Evolutionary conservation across 2,329 filamentous ascomycete species (phyloP).

Genomic region (Ceratocystis cubensis): DNA sequence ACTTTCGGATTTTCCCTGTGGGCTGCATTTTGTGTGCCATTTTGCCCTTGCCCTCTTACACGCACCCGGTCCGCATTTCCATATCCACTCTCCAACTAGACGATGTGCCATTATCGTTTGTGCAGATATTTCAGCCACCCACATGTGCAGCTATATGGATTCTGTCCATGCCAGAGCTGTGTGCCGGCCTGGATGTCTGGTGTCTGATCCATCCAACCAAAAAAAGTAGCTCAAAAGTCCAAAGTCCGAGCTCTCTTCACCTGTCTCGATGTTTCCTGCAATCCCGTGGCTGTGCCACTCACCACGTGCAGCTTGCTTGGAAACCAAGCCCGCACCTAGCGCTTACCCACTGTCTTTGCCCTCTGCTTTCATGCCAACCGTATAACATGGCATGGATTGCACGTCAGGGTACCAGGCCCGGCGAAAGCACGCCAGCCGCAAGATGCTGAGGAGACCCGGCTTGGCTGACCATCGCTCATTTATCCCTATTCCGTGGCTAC

Average conservation of each 20-base stretch:
- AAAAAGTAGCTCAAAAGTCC: background rate
- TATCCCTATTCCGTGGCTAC: too few species aligned
- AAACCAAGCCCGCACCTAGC: background rate
- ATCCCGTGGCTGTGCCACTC: background rate
- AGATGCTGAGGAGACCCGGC: too few species aligned
- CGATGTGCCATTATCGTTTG: too few species aligned
- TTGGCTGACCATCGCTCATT: too few species aligned
- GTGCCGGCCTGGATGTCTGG: background rate
- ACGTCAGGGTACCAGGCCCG: too few species aligned
- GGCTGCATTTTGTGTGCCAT: conserved; percentile 10
- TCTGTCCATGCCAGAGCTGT: too few species aligned
- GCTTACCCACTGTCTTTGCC: background rate
- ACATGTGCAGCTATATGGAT: too few species aligned
- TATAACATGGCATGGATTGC: background rate
- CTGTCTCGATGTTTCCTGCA: background rate
- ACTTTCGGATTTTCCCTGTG: conserved; percentile 7
- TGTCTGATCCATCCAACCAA: background rate
- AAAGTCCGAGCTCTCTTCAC: conserved; percentile 1
- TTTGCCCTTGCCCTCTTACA: conserved; percentile 21
- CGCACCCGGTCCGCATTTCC: background rate
- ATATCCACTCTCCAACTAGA: conserved; percentile 1
- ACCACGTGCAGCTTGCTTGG: background rate
- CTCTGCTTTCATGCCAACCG: background rate
- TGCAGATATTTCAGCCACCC: too few species aligned
- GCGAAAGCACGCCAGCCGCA: too few species aligned